phyloP scores from a whole-genome alignment of 2,329 filamentous ascomycete species.

The Nakataea oryzae region DNA sequence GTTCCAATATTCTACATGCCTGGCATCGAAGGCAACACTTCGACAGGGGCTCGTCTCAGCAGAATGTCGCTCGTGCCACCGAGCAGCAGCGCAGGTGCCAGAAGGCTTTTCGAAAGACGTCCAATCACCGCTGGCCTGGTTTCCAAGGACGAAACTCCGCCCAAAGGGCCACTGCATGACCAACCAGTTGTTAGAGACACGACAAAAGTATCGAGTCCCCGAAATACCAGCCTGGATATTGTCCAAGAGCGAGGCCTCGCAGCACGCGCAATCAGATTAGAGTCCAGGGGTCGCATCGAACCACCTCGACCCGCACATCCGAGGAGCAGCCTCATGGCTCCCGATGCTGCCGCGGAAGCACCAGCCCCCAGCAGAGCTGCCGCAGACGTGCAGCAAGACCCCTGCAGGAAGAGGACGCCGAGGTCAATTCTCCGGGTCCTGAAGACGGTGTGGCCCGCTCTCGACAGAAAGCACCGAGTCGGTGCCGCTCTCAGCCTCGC shows the following conservation, averaged over 20 bases:
- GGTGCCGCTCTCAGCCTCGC: slow-evolving; percentile 50
- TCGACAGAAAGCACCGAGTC: slow-evolving; percentile 39
- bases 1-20: neutral
- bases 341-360: neutral
- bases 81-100: neutral
- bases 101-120: neutral
- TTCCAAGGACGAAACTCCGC: neutral
- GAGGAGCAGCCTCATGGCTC: neutral
- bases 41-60: neutral
- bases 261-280: neutral
- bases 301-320: neutral
- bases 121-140: neutral
- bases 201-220: neutral
- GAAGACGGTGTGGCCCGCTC: slow-evolving; percentile 57
- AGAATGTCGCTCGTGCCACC: slow-evolving; percentile 1
- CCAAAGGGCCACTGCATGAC: neutral
- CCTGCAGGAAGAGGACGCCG: neutral
- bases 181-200: neutral
- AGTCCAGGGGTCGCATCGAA: neutral
- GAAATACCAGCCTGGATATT: neutral
- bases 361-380: neutral
- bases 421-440: slow-evolving; percentile 44
- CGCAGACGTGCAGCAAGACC: neutral
- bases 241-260: neutral
- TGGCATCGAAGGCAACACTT: neutral